Percentiles rank a stretch among this genome's conserved stretches.
Evolutionary conservation across 805 yeast genomes (phyloP).

Genomic region (Kockiozyma suomiensis): DNA sequence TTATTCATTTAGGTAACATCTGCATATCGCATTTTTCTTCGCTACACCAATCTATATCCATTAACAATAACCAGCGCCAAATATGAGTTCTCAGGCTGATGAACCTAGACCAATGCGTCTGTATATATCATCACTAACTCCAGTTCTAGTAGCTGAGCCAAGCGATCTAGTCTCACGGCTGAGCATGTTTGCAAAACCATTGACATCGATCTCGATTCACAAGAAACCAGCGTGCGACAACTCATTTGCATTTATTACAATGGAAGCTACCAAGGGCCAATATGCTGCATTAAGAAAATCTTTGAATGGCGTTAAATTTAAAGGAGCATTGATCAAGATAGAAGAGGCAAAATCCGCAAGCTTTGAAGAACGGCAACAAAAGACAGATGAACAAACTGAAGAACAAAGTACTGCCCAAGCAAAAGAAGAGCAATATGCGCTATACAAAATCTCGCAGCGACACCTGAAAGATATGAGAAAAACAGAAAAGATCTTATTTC

Average conservation of each 20-base stretch:
- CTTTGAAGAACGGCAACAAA: slow-evolving; percentile 44
- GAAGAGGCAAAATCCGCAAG: slow-evolving; percentile 60
- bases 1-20: background rate
- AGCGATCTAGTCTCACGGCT: slow-evolving; percentile 59
- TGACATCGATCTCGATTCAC: slow-evolving; percentile 53
- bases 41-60: background rate
- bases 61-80: background rate
- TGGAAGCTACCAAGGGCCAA: slow-evolving; percentile 53
- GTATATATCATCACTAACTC: slow-evolving; percentile 71
- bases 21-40: background rate
- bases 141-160: slow-evolving; percentile 50
- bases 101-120: slow-evolving; percentile 39
- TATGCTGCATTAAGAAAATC: slow-evolving; percentile 56
- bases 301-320: slow-evolving; percentile 71
- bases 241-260: slow-evolving; percentile 67
- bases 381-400: background rate
- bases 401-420: background rate
- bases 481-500: slow-evolving; percentile 3
- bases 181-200: slow-evolving; percentile 61
- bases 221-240: slow-evolving; percentile 58
- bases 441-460: background rate
- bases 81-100: background rate
- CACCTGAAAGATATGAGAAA: background rate
- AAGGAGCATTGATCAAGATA: slow-evolving; percentile 68
- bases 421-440: background rate